These are phyloP conservation scores for Kondoa malvinella DNA, from an alignment of 768 basidiomycete species.

Conservation along the genomic window DNA sequence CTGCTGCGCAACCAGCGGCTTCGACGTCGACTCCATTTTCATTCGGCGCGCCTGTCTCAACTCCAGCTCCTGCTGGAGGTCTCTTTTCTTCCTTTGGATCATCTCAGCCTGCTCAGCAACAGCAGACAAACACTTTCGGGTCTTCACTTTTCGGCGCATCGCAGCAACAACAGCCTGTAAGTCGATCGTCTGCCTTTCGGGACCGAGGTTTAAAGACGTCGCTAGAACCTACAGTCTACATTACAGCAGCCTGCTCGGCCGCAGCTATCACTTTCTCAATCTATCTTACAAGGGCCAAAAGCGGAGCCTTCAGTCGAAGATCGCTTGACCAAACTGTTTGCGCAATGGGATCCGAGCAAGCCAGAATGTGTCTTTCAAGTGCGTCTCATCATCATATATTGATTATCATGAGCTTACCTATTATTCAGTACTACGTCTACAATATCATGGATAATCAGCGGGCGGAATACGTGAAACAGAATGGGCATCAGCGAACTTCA, in stretches of 20 bases:
- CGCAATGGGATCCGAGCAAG: background rate
- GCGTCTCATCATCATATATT: background rate
- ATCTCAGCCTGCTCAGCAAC: background rate
- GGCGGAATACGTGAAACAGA: constrained; percentile 5
- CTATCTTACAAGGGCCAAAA: background rate
- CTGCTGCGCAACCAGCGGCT: no score
- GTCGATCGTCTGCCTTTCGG: no score
- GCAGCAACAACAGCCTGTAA: background rate
- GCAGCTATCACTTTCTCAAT: background rate
- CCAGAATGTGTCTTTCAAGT: background rate
- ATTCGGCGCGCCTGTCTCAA: background rate
- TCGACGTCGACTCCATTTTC: no score
- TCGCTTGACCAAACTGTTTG: background rate
- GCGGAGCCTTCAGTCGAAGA: background rate
- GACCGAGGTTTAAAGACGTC: no score
- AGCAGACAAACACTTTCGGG: background rate
- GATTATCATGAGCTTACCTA: background rate
- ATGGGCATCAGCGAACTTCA: constrained; percentile 12
- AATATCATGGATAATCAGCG: constrained; percentile 6
- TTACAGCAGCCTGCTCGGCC: background rate
- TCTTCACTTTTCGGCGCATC: background rate
- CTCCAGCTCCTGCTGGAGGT: background rate
- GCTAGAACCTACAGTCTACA: background rate
- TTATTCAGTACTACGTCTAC: constrained; percentile 8
- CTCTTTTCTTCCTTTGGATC: background rate